These are phyloP conservation scores for Seminavis robusta DNA, from an alignment of 108 stramenopile species.

Conservation along the genomic window DNA sequence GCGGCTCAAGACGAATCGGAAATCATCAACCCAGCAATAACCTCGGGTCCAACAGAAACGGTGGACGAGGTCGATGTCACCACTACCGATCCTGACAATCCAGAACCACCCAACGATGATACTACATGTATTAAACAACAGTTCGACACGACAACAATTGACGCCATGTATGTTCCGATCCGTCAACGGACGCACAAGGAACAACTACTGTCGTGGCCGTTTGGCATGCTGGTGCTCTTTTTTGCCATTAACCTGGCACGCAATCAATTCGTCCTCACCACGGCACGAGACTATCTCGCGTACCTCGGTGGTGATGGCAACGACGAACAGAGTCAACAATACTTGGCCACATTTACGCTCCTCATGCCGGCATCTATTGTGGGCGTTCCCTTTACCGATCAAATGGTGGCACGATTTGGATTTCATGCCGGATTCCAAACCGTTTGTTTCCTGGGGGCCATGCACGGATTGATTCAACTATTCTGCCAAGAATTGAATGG, in stretches of 20 bases:
- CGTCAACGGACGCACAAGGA: constrained; percentile 8
- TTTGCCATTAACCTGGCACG: constrained; percentile 29
- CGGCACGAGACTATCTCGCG: constrained; percentile 34
- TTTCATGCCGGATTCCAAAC: constrained; percentile 25
- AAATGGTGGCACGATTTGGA: constrained; percentile 16
- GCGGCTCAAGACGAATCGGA: background rate
- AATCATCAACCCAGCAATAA: background rate
- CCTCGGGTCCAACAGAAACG: background rate
- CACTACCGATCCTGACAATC: background rate
- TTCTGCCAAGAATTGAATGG: constrained; percentile 19
- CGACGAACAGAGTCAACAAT: constrained; percentile 32
- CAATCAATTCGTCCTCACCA: constrained; percentile 28
- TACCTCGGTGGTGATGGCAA: constrained; percentile 45
- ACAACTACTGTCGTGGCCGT: constrained; percentile 25
- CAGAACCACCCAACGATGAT: background rate
- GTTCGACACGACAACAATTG: background rate
- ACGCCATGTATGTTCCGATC: constrained; percentile 16
- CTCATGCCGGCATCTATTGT: constrained; percentile 34
- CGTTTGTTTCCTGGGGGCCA: constrained; percentile 13
- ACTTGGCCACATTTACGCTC: constrained; percentile 40
- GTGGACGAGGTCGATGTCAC: background rate
- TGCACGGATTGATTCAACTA: constrained; percentile 23
- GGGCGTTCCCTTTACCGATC: constrained; percentile 36
- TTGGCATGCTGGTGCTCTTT: constrained; percentile 20
- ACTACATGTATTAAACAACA: background rate